phyloP scores from a whole-genome alignment of 306 rosid species.

The Lathyrus sativus region DNA sequence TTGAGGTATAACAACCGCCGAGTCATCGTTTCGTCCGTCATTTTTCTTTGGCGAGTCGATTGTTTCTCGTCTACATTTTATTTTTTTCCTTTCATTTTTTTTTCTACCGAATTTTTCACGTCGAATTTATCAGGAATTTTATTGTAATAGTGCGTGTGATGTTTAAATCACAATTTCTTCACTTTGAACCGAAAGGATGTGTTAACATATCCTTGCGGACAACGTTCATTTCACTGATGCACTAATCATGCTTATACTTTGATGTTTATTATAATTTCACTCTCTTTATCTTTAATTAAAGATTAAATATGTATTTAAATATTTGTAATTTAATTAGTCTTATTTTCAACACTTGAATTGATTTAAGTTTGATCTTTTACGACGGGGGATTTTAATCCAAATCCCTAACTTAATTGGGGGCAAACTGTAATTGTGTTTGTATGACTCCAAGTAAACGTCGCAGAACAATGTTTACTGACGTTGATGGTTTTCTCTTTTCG shows the following conservation, averaged over 20 bases:
- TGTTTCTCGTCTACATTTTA: constrained; percentile 68
- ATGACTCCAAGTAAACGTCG: constrained; percentile 62
- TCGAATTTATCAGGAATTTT: no score
- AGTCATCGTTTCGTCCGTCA: constrained; percentile 92
- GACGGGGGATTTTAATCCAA: constrained; percentile 47
- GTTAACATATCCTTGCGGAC: constrained; percentile 16
- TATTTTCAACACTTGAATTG: no score
- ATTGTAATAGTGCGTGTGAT: constrained; percentile 31
- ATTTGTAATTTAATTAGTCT: no score
- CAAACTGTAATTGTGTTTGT: constrained; percentile 50
- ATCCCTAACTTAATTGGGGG: constrained; percentile 46
- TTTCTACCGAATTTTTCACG: background rate
- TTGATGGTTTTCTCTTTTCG: constrained; percentile 45
- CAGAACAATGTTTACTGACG: constrained; percentile 30
- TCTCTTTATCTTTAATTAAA: no score
- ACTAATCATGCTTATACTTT: no score
- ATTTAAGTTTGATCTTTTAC: no score
- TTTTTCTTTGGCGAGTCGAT: constrained; percentile 64
- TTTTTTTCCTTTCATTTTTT: background rate
- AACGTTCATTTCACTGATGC: constrained; percentile 25
- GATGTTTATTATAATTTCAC: no score
- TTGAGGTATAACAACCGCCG: constrained; percentile 64
- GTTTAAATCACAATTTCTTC: constrained; percentile 29
- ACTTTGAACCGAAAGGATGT: constrained; percentile 39
- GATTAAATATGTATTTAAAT: no score